These are phyloP conservation scores for Coniferiporia weirii DNA, from an alignment of 1,284 basidiomycete genomes.

Conservation along the genomic window DNA sequence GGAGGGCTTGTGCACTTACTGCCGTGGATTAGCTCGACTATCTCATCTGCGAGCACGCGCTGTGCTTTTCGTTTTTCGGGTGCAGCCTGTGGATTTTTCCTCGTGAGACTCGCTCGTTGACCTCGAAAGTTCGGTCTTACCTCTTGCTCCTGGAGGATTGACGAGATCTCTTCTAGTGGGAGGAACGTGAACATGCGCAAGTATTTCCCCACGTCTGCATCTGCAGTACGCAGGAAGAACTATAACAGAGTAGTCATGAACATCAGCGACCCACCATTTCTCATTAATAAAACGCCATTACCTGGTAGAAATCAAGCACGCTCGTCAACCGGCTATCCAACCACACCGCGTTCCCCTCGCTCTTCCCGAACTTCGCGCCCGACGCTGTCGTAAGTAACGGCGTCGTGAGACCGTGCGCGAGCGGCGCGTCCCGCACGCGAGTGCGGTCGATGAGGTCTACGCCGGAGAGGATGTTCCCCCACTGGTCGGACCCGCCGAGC, in stretches of 20 bases:
- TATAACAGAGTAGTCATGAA: constrained; percentile 30
- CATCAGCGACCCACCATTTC: neutral
- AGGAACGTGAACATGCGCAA: constrained; percentile 85
- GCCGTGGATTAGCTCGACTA: constrained; percentile 84
- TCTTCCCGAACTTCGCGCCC: constrained; percentile 98
- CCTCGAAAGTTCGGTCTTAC: constrained; percentile 31
- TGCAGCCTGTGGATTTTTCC: constrained; percentile 31
- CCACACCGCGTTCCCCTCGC: constrained; percentile 95
- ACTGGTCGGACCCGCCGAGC: constrained; percentile 95
- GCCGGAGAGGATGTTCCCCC: constrained; percentile 96
- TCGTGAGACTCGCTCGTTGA: neutral
- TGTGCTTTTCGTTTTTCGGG: constrained; percentile 71
- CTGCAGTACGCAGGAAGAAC: constrained; percentile 85
- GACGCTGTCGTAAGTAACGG: constrained; percentile 87
- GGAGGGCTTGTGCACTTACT: constrained; percentile 39
- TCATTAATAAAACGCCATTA: constrained; percentile 28
- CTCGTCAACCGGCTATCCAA: constrained; percentile 72
- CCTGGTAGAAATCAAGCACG: constrained; percentile 90
- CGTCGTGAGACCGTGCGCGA: constrained; percentile 74
- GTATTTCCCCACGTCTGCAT: constrained; percentile 80
- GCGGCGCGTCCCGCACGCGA: constrained; percentile 20
- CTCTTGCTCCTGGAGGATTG: constrained; percentile 54
- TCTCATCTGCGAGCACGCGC: constrained; percentile 76
- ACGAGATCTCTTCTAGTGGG: constrained; percentile 51
- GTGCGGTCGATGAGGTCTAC: constrained; percentile 79